Evolutionary conservation across 176 grass and related monocot species (phyloP).

Genomic region (Oryza officinalis): DNA sequence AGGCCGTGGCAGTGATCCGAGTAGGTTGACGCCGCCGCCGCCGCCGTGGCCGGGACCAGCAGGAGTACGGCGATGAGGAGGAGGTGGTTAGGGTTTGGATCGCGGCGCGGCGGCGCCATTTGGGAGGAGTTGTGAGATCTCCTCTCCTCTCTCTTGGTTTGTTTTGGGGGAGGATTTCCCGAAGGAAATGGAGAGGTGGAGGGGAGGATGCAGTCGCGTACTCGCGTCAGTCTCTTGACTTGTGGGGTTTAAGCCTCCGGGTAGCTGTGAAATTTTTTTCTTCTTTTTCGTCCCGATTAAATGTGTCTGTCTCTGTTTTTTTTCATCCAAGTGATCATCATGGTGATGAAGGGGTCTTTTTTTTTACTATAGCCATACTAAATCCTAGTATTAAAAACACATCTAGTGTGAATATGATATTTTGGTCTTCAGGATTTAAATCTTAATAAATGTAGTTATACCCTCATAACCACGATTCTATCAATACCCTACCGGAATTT

Average conservation of each 20-base stretch:
- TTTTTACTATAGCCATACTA: too few relatives aligned
- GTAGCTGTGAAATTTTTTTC: not conserved
- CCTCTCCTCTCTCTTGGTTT: not conserved
- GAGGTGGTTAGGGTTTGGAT: not conserved
- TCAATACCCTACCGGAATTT: too few relatives aligned
- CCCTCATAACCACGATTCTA: too few relatives aligned
- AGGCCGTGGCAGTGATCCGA: constrained; percentile 49
- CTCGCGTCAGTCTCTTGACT: not conserved
- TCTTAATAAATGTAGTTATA: too few relatives aligned
- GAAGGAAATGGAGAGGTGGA: not conserved
- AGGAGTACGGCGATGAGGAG: constrained; percentile 12
- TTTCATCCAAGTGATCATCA: too few relatives aligned
- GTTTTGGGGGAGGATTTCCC: not conserved
- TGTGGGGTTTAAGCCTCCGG: constrained; percentile 8
- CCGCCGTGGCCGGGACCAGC: constrained; percentile 23
- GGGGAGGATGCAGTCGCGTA: not conserved
- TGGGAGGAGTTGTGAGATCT: constrained; percentile 20
- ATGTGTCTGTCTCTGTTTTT: too few relatives aligned
- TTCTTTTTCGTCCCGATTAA: too few relatives aligned
- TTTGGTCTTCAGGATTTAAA: too few relatives aligned
- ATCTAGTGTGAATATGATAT: too few relatives aligned
- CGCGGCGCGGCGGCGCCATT: constrained; percentile 38
- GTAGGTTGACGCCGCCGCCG: constrained; percentile 28
- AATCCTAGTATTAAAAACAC: too few relatives aligned
- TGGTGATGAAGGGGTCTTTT: too few relatives aligned